A percentile compares a stretch with the other conserved stretches of the same genome.
These are phyloP conservation scores for Curvularia verruculosa DNA, from an alignment of 2,329 filamentous ascomycete genomes.

Conservation along the genomic window DNA sequence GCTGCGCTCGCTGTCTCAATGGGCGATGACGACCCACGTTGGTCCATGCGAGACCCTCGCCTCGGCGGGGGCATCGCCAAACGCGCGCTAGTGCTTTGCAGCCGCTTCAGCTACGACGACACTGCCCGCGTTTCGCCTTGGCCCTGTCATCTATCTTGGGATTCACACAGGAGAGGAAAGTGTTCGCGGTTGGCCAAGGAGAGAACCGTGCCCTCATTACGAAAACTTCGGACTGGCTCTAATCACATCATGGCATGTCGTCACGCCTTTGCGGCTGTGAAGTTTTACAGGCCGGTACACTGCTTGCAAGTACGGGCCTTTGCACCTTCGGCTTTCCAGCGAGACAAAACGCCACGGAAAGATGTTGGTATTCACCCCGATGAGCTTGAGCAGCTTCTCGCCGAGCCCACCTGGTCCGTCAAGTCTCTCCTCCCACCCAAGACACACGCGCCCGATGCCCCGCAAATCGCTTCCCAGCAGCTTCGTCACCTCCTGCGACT, in stretches of 20 bases:
- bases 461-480: slow-evolving; percentile 66
- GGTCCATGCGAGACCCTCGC: slow-evolving; percentile 38
- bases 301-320: slow-evolving; percentile 15
- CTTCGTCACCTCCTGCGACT: slow-evolving; percentile 86
- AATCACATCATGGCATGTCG: slow-evolving; percentile 24
- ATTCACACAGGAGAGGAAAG: not conserved
- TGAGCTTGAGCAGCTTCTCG: slow-evolving; percentile 57
- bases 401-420: slow-evolving; percentile 82
- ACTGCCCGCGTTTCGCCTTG: slow-evolving; percentile 1
- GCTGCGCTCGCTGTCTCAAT: slow-evolving; percentile 38
- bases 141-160: not conserved
- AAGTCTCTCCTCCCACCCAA: slow-evolving; percentile 69
- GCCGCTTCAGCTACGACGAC: slow-evolving; percentile 16
- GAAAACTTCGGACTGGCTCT: not conserved
- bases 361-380: slow-evolving; percentile 27
- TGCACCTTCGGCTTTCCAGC: slow-evolving; percentile 5
- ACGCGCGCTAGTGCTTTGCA: slow-evolving; percentile 21
- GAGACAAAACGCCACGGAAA: slow-evolving; percentile 1
- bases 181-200: too few species aligned
- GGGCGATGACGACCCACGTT: slow-evolving; percentile 39
- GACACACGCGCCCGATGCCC: slow-evolving; percentile 33
- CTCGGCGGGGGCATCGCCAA: slow-evolving; percentile 17
- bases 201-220: not conserved
- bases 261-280: slow-evolving; percentile 13
- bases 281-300: slow-evolving; percentile 4